These are phyloP conservation scores for Agrostemma githago DNA, from an alignment of 148 eudicot species.

Conservation along the genomic window DNA sequence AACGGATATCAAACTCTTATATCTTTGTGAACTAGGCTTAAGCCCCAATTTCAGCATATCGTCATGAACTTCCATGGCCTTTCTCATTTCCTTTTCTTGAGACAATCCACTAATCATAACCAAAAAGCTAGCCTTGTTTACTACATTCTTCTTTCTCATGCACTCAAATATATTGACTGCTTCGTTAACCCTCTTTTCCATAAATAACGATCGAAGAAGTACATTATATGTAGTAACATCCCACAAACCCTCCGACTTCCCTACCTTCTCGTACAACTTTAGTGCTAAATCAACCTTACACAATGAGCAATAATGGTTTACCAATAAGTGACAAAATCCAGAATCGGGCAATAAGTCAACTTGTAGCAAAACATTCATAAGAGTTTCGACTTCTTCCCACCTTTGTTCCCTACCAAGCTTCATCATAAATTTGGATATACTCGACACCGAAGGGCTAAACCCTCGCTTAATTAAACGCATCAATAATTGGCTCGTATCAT, in stretches of 20 bases:
- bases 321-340: slow-evolving; percentile 47
- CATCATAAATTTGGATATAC: slow-evolving; percentile 39
- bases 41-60: slow-evolving; percentile 81
- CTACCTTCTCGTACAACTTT: slow-evolving; percentile 52
- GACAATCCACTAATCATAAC: slow-evolving; percentile 65
- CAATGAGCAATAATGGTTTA: slow-evolving; percentile 51
- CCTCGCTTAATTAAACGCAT: slow-evolving; percentile 50
- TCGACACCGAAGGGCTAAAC: slow-evolving; percentile 32
- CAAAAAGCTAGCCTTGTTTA: slow-evolving; percentile 57
- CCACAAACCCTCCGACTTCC: slow-evolving; percentile 35
- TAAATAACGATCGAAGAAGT: slow-evolving; percentile 51
- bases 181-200: slow-evolving; percentile 48
- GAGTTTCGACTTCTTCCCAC: slow-evolving; percentile 62
- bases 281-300: slow-evolving; percentile 51
- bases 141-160: slow-evolving; percentile 48
- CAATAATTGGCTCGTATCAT: slow-evolving; percentile 37
- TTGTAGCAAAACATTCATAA: slow-evolving; percentile 40
- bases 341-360: slow-evolving; percentile 47
- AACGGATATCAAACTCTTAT: slow-evolving; percentile 60
- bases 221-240: slow-evolving; percentile 51
- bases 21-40: slow-evolving; percentile 57
- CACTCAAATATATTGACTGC: slow-evolving; percentile 54
- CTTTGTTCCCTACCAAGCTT: slow-evolving; percentile 39
- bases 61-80: slow-evolving; percentile 85
- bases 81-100: slow-evolving; percentile 58